Base-by-base conservation (phyloP, 768 basidiomycete genomes). In the Lentinula sp. region DNA sequence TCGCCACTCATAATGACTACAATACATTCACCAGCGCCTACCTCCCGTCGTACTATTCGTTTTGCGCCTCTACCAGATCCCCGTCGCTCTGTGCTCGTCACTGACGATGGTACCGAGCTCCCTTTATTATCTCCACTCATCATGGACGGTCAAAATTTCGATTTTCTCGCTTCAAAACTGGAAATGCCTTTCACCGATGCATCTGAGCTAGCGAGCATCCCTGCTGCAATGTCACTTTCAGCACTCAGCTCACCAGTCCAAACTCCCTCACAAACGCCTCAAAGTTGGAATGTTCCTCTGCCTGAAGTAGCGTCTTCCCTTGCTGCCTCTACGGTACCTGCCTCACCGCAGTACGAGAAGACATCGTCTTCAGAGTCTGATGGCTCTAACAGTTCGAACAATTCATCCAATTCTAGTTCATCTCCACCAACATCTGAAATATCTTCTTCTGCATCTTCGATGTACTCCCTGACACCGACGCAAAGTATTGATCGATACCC, bases 21-120 rank as follows among this genome's bases (percentile, higher is more conserved):
- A 50, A 28, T 50, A 50, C 49, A 50, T 50, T 50, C 49, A 5
- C 23, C 49, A 28, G 23, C 49, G 49, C 49, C 23, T 6, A 15
- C 28, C 9, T 34, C 42, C 11, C 57, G 59, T 48, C 50, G 48
- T n/a, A 61, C 53, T 43, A 16, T 95, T 62, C 84, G 89, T 62
- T 95, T 95, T 64, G 93, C 93, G 0, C 93, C 93, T 1, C 81
- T 95, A 16, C 93, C 93, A 1, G 88, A 90, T 65, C 89, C 90
- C 1, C 78, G 83, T 23, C 78, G 83, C 55, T 78, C 81, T 55
- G 75, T 79, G 62, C 64, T 75, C 64, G 69, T 76, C 62, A 71
- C 70, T 28, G 78, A 78, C 63, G 73, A 78, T 68, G 78, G 75
- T 64, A 72, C 73, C 55, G 77, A 79, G 65, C 63, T 74, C n/a